Conservation (phyloP, 129 eudicot species). For the Erigeron canadensis region DNA sequence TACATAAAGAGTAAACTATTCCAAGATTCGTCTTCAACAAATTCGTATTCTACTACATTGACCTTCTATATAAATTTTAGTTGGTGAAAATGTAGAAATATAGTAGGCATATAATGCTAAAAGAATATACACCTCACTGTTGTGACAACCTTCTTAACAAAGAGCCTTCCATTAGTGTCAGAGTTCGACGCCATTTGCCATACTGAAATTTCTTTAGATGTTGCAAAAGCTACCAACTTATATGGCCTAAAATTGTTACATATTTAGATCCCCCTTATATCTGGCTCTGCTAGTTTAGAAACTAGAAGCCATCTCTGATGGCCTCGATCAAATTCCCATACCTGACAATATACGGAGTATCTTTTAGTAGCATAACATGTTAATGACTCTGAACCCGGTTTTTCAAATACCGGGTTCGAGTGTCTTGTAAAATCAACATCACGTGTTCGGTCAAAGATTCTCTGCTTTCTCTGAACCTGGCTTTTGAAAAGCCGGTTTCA, state of each 20-base stretch:
- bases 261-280: constrained; percentile 43
- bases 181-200: constrained; percentile 86
- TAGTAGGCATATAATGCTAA: not conserved
- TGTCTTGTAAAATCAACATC: no score
- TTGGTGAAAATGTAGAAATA: not conserved
- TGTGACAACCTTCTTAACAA: constrained; percentile 56
- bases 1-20: not conserved
- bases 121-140: constrained; percentile 50
- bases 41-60: not conserved
- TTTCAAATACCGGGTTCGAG: no score
- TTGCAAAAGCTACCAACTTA: constrained; percentile 86
- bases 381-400: no score
- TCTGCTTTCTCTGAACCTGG: no score
- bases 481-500: no score
- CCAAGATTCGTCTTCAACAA: not conserved
- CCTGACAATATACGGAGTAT: constrained; percentile 51
- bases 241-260: constrained; percentile 54
- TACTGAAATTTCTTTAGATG: constrained; percentile 70
- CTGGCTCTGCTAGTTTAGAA: constrained; percentile 79
- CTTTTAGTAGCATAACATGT: no score
- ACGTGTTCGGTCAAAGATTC: no score
- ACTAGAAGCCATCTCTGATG: constrained; percentile 99
- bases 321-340: constrained; percentile 95
- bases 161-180: constrained; percentile 77
- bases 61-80: not conserved